Conservation (phyloP, 2,329 filamentous ascomycete genomes). For the Penicillium brevicompactum region DNA sequence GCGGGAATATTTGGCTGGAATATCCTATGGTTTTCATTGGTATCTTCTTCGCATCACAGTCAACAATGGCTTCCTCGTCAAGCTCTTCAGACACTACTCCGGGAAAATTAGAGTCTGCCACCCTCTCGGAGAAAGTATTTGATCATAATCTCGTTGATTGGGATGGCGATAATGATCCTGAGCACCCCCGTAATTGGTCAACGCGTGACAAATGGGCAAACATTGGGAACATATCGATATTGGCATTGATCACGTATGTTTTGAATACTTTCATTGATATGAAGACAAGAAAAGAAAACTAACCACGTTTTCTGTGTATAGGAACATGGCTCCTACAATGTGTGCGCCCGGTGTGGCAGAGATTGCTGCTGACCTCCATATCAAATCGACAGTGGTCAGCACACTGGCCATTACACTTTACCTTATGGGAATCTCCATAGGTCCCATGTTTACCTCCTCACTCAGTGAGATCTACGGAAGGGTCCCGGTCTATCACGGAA, state of each 20-base stretch:
- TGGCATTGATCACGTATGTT: conserved; percentile 11
- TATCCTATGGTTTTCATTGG: background rate
- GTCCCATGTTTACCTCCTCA: conserved; percentile 10
- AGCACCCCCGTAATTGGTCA: conserved; percentile 35
- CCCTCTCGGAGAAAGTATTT: background rate
- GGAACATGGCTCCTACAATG: conserved; percentile 58
- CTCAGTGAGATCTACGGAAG: conserved; percentile 37
- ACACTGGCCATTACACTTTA: conserved; percentile 63
- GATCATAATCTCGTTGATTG: conserved; percentile 32
- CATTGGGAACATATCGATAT: conserved; percentile 17
- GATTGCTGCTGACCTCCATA: conserved; percentile 55
- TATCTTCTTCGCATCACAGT: background rate
- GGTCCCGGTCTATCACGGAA: conserved; percentile 54
- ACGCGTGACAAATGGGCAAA: conserved; percentile 24
- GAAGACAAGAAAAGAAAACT: background rate
- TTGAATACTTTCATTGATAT: background rate
- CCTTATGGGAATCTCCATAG: conserved; percentile 59
- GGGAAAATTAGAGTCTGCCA: conserved; percentile 13
- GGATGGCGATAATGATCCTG: conserved; percentile 27
- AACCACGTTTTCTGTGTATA: conserved; percentile 14
- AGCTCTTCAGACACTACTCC: background rate
- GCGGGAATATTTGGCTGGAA: background rate
- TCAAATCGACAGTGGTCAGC: conserved; percentile 47
- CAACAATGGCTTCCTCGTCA: background rate
- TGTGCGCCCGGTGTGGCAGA: conserved; percentile 59